Percentiles rank a stretch among this genome's conserved stretches.
Evolutionary conservation across 2,329 filamentous ascomycete species (phyloP).

Genomic region (Xenoacremonium recifei): DNA sequence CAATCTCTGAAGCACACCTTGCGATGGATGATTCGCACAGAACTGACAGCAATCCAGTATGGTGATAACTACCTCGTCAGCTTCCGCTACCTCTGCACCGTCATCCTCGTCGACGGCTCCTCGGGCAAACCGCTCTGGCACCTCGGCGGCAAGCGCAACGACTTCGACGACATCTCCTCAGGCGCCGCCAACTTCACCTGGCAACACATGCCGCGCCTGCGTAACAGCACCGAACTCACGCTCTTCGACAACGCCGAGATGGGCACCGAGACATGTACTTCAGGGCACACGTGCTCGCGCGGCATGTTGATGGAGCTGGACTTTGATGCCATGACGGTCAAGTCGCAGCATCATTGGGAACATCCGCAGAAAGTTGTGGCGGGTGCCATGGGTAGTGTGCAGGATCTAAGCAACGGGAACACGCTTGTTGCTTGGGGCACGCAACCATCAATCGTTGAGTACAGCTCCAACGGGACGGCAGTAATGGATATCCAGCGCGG

Average conservation of each 20-base stretch:
- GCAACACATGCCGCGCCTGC: slow-evolving; percentile 49
- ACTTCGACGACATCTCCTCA: slow-evolving; percentile 30
- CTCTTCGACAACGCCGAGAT: slow-evolving; percentile 54
- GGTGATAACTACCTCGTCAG: slow-evolving; percentile 15
- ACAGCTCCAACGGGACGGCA: slow-evolving; percentile 19
- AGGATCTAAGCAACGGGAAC: slow-evolving; percentile 37
- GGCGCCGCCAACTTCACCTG: slow-evolving; percentile 41
- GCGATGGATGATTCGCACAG: too few relatives aligned
- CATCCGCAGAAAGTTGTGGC: slow-evolving; percentile 5
- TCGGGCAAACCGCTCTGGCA: slow-evolving; percentile 48
- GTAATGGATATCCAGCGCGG: slow-evolving; percentile 22
- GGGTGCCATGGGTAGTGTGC: slow-evolving; percentile 8
- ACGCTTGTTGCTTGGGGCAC: slow-evolving; percentile 43
- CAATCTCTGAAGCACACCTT: too few relatives aligned
- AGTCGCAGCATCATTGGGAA: slow-evolving; percentile 5
- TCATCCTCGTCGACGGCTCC: slow-evolving; percentile 30
- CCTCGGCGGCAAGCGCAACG: slow-evolving; percentile 45
- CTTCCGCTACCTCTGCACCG: background rate
- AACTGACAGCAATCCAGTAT: slow-evolving; percentile 32
- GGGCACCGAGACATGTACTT: slow-evolving; percentile 37
- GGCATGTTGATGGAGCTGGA: slow-evolving; percentile 7
- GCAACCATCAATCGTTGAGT: slow-evolving; percentile 25
- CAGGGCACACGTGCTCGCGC: slow-evolving; percentile 29
- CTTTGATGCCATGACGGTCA: slow-evolving; percentile 4
- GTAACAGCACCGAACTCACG: slow-evolving; percentile 44